Conservation (phyloP, 2,329 filamentous ascomycete genomes). For the Aspergillus fumigatiaffinis region DNA sequence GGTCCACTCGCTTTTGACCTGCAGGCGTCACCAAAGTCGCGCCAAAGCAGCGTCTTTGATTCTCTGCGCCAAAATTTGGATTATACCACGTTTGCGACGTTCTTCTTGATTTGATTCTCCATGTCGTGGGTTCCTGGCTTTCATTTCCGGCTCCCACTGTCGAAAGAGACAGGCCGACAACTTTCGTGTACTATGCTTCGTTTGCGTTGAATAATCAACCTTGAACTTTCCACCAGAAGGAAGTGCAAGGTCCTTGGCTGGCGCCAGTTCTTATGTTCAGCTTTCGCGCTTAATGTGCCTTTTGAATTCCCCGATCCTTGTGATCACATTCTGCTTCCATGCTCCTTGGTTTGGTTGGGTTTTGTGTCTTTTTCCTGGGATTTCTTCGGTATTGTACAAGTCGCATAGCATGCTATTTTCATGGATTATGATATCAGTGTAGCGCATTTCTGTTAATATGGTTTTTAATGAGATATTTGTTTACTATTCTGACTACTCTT, state of each 20-base stretch:
- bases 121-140: constrained; percentile 12
- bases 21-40: constrained; percentile 1
- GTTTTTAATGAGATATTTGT: constrained; percentile 6
- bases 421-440: constrained; percentile 21
- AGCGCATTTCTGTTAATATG: constrained; percentile 10
- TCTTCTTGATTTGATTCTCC: constrained; percentile 16
- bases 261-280: not conserved
- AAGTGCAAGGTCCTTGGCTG: not conserved
- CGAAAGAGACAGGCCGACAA: constrained; percentile 5
- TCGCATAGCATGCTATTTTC: constrained; percentile 17
- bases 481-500: constrained; percentile 1
- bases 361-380: constrained; percentile 15
- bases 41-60: constrained; percentile 10
- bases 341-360: constrained; percentile 16
- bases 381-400: constrained; percentile 12
- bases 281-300: constrained; percentile 2
- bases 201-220: not conserved
- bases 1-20: constrained; percentile 3
- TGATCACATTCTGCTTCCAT: constrained; percentile 18
- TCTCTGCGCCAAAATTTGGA: constrained; percentile 30
- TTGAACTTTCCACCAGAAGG: not conserved
- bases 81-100: constrained; percentile 23
- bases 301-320: constrained; percentile 13
- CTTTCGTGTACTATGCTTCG: constrained; percentile 21
- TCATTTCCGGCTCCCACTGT: constrained; percentile 2